These are phyloP conservation scores for Phytopythium aichiense DNA, from an alignment of 352 stramenopile species.

Conservation along the genomic window DNA sequence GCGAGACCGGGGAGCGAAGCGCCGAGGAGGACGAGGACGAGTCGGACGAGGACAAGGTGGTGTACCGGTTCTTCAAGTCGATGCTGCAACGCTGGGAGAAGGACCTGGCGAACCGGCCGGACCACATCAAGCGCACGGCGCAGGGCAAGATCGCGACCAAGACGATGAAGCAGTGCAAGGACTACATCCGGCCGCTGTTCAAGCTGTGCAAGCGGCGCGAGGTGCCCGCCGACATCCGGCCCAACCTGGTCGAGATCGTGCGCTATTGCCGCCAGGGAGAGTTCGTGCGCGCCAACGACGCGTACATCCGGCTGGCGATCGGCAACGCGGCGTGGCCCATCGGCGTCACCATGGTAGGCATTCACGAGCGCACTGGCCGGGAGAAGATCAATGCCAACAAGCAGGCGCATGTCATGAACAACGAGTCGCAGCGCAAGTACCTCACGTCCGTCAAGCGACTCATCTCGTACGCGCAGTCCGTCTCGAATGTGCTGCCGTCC, in stretches of 20 bases:
- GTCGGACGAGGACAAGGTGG: conserved; percentile 53
- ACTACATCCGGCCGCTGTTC: conserved; percentile 98
- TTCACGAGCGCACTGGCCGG: conserved; percentile 94
- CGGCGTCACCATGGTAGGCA: conserved; percentile 98
- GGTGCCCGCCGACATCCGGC: conserved; percentile 86
- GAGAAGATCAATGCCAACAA: conserved; percentile 97
- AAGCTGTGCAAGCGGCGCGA: conserved; percentile 93
- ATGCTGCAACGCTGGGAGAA: conserved; percentile 94
- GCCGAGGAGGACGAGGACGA: conserved; percentile 37
- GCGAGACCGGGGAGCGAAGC: conserved; percentile 29
- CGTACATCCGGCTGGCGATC: conserved; percentile 98
- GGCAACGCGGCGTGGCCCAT: conserved; percentile 98
- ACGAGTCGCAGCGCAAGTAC: conserved; percentile 98
- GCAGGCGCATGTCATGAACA: conserved; percentile 99
- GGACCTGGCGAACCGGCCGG: conserved; percentile 81
- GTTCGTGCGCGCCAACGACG: conserved; percentile 95
- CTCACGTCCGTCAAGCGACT: conserved; percentile 98
- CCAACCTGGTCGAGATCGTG: conserved; percentile 92
- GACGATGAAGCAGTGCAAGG: conserved; percentile 98
- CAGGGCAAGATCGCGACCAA: conserved; percentile 94
- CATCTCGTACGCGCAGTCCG: conserved; percentile 95
- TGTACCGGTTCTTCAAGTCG: conserved; percentile 92
- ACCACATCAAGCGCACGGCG: conserved; percentile 87
- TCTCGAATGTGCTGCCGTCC: conserved; percentile 78
- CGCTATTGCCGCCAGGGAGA: conserved; percentile 91